phyloP scores from a whole-genome alignment of 768 basidiomycete genomes.

The Pisolithus marmoratus region DNA sequence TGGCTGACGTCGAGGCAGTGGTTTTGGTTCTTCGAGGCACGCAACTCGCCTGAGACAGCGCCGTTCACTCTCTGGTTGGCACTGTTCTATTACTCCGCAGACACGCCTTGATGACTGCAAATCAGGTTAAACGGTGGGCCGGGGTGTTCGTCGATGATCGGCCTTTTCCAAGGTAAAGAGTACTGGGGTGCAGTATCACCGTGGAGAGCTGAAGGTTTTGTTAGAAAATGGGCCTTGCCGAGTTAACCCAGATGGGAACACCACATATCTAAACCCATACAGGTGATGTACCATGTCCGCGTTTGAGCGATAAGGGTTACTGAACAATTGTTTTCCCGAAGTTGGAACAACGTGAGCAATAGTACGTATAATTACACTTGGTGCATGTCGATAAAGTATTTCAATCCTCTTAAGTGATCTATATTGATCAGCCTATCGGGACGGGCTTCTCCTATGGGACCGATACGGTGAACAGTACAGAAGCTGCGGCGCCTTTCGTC shows the following conservation, averaged over 20 bases:
- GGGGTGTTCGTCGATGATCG: slow-evolving; percentile 60
- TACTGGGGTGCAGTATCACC: neutral
- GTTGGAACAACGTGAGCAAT: slow-evolving; percentile 68
- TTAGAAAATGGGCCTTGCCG: slow-evolving; percentile 60
- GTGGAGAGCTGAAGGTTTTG: neutral
- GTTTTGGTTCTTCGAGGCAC: slow-evolving; percentile 73
- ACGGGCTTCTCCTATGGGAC: slow-evolving; percentile 59
- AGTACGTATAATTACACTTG: slow-evolving; percentile 32
- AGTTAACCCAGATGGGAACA: slow-evolving; percentile 48
- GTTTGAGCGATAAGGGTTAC: neutral
- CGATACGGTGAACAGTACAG: slow-evolving; percentile 45
- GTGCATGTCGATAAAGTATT: too few relatives aligned
- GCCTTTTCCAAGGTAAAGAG: slow-evolving; percentile 52
- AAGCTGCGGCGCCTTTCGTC: slow-evolving; percentile 49
- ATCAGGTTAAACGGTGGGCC: slow-evolving; percentile 55
- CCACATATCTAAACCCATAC: slow-evolving; percentile 54
- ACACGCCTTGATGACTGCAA: slow-evolving; percentile 1
- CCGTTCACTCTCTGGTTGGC: slow-evolving; percentile 61
- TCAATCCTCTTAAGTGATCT: slow-evolving; percentile 44
- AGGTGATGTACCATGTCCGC: slow-evolving; percentile 32
- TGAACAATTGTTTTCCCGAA: slow-evolving; percentile 11
- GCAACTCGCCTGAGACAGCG: slow-evolving; percentile 52
- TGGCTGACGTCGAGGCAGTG: slow-evolving; percentile 33
- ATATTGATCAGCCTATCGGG: slow-evolving; percentile 66
- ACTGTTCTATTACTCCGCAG: neutral